Evolutionary conservation across 495 filamentous ascomycete genomes (phyloP), one percentile per base, ranked within the genome.

Genomic region (Talaromyces trachyspermus): DNA sequence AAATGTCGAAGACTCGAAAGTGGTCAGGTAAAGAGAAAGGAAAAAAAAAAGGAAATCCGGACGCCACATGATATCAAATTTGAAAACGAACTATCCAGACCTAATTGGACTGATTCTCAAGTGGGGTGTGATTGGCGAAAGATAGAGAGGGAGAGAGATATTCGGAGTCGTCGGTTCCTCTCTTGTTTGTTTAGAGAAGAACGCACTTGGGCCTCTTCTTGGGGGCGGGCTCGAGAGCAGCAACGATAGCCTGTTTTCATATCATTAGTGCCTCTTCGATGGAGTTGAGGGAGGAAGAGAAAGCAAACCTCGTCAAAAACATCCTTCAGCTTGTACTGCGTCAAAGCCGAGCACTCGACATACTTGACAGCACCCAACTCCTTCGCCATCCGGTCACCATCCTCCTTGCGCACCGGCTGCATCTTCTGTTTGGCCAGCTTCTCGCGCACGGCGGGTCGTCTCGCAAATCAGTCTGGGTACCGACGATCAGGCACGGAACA

Each of bases 321-420:
- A 63, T 98, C 94, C 76, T 98, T 98, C 45, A 98, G 72, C 69
- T 95, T 95, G 68, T 90, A 95, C 73, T 98, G 92, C 29, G 92
- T 98, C 66, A 98, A 69, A 25, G 92, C 92, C 59, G 89, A 95
- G 70, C 92, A 98, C 70, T 98, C 92, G 43, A 98, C 92, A 52
- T 97, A 98, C 73, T 96, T 96, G 48, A 98, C 89, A 5, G 92
- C 92, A 37, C 88, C 88, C 10, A 98, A 70, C 42, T 97, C 91
- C 72, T 88, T 95, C 0, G 94, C 94, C 86, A 98, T 95, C 50
- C 80, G 72, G 62, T 97, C 94, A 24, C 94, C 92, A 54, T 95
- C 89, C 63, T 95, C 89, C 65, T 85, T 88, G 51, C 79, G 76
- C 41, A 98, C 89, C 2, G 92, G 91, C 43, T 76, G 65, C 89